Conservation (phyloP, 2,329 filamentous ascomycete species). For the Penicillium sp. region DNA sequence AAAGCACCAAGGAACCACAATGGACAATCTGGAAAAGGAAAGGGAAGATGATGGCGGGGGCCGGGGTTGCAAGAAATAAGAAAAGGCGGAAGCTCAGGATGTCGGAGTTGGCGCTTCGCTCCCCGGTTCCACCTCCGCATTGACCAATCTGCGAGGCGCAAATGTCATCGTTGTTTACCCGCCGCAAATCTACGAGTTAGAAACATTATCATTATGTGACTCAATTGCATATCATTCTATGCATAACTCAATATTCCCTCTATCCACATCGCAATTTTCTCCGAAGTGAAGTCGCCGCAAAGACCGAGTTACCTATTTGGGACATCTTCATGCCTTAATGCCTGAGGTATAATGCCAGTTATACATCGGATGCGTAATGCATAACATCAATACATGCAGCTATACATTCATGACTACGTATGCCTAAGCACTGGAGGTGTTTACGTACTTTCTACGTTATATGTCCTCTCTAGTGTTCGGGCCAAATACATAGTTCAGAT, state of each 20-base stretch:
- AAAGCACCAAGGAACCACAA: constrained; percentile 12
- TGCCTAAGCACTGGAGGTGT: no score
- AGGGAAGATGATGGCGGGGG: constrained; percentile 11
- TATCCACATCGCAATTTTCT: not conserved
- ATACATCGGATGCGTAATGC: not conserved
- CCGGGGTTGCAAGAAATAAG: constrained; percentile 17
- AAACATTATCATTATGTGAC: not conserved
- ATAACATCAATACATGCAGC: not conserved
- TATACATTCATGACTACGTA: not conserved
- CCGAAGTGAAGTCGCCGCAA: not conserved
- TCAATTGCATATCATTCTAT: not conserved
- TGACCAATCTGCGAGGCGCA: constrained; percentile 14
- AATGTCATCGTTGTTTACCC: constrained; percentile 12
- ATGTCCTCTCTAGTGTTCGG: no score
- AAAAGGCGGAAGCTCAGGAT: constrained; percentile 15
- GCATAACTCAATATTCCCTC: not conserved
- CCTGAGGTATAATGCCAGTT: not conserved
- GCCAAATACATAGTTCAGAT: no score
- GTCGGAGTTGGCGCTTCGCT: constrained; percentile 18
- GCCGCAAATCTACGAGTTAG: not conserved
- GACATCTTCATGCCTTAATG: not conserved
- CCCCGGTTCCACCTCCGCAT: constrained; percentile 14
- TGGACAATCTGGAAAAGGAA: constrained; percentile 7
- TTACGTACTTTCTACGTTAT: no score
- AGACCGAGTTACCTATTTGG: not conserved